Base-by-base conservation (phyloP, 345 rosid species). In the Psidium guajava region DNA sequence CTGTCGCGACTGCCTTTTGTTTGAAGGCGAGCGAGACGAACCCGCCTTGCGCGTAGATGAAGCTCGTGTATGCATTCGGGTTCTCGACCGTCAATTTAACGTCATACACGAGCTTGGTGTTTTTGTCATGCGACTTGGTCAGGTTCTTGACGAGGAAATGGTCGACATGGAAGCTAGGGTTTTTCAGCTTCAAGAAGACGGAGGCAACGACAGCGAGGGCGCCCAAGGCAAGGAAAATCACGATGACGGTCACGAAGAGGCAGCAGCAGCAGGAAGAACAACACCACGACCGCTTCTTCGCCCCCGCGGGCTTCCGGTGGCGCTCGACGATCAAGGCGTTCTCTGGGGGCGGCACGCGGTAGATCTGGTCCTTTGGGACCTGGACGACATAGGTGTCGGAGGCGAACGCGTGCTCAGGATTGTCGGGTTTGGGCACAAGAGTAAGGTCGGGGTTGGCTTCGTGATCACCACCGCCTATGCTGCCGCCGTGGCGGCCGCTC, bases 281-380 rank as follows among this genome's bases (percentile, higher is more conserved):
- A 50, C 82, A 40, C 2, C 27, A 73, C 0, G 87, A 18, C 50
- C 24, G 85, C 7, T 36, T 82, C 3, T 84, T 86, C 49, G 58
- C 85, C 61, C 54, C 83, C 2, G 16, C 77, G 0, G 92, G 91
- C 12, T 88, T 90, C 27, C 82, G 87, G 15, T 84, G 85, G 51
- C 87, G 92, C 83, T 93, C 91, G 5, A 92, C 85, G 12, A 90
- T 89, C 40, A 88, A 83, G 84, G 97, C 94, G 3, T 92, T 90
- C 64, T 92, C 95, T 0, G 93, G 92, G 11, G 94, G 92, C 1
- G 96, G 97, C 20, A 91, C 89, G 9, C 94, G 90, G 44, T 92
- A 94, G 80, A 93, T 91, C 90, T 92, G 96, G 80, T 94, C 96
- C 77, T 92, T 94, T 6, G 94, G 96, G 84, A 93, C 86, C 64